Evolutionary conservation across 2,329 filamentous ascomycete genomes (phyloP).

Genomic region (Phaeosphaeria sp.): DNA sequence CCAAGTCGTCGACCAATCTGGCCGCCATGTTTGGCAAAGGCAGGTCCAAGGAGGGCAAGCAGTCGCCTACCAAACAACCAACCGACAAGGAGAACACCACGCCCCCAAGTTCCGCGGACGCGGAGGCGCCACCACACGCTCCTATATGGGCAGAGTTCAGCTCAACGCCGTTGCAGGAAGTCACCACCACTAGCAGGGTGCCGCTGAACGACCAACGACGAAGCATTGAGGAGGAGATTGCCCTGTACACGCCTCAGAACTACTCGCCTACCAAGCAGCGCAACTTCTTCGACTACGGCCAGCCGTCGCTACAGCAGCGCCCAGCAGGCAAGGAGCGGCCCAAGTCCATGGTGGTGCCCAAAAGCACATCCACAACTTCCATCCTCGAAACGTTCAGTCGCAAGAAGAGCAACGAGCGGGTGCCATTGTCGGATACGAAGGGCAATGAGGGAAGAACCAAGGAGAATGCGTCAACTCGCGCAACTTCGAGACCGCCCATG

Average conservation of each 20-base stretch:
- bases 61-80: conserved; percentile 49
- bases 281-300: conserved; percentile 64
- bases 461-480: conserved; percentile 31
- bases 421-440: conserved; percentile 41
- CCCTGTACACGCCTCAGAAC: conserved; percentile 64
- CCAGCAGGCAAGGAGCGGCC: conserved; percentile 52
- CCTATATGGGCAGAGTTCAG: conserved; percentile 85
- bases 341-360: conserved; percentile 58
- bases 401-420: conserved; percentile 45
- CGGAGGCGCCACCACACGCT: conserved; percentile 56
- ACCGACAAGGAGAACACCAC: conserved; percentile 85
- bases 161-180: conserved; percentile 42
- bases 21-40: conserved; percentile 75
- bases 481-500: conserved; percentile 25
- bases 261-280: conserved; percentile 69
- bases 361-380: conserved; percentile 50
- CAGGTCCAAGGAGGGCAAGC: conserved; percentile 68
- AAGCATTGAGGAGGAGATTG: conserved; percentile 62
- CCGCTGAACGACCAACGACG: conserved; percentile 54
- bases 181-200: conserved; percentile 49
- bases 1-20: conserved; percentile 85
- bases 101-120: conserved; percentile 61
- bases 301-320: conserved; percentile 49
- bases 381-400: conserved; percentile 49
- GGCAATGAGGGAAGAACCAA: conserved; percentile 39